A percentile compares a stretch with the other conserved stretches of the same genome.
These are phyloP conservation scores for Phanerochaete carnosa DNA, from an alignment of 768 basidiomycete genomes.

Conservation along the genomic window DNA sequence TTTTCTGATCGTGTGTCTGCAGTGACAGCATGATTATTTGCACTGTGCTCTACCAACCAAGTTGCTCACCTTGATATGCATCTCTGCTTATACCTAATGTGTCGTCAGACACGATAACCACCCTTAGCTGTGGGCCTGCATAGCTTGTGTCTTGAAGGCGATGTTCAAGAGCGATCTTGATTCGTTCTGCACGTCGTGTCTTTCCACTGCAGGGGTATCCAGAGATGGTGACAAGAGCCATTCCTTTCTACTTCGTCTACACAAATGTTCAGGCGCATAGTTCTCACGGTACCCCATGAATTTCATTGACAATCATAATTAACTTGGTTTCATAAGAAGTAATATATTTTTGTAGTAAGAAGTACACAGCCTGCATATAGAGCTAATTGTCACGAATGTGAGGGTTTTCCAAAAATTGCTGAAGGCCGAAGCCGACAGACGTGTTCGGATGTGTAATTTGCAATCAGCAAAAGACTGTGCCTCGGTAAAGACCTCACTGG, in stretches of 20 bases:
- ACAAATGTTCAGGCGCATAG: background rate
- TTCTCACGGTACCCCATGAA: background rate
- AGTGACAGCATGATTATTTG: background rate
- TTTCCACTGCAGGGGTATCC: conserved; percentile 92
- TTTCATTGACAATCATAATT: too few relatives aligned
- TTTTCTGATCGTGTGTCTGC: conserved; percentile 83
- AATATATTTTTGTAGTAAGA: too few relatives aligned
- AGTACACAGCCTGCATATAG: too few relatives aligned
- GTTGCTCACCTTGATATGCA: conserved; percentile 68
- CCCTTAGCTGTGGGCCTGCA: conserved; percentile 45
- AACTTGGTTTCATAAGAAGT: too few relatives aligned
- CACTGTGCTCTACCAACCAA: background rate
- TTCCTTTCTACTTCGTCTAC: conserved; percentile 26
- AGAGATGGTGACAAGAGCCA: conserved; percentile 91
- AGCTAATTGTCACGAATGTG: background rate
- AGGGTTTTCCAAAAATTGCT: conserved; percentile 83
- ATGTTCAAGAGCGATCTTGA: conserved; percentile 53
- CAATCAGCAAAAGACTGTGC: conserved; percentile 95
- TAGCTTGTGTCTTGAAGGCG: conserved; percentile 49
- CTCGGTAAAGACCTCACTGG: conserved; percentile 96
- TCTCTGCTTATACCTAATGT: conserved; percentile 56
- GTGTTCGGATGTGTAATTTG: conserved; percentile 97
- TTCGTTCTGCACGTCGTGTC: conserved; percentile 62
- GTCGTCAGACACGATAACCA: conserved; percentile 70
- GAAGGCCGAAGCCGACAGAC: conserved; percentile 84